Conservation (phyloP, 2,329 filamentous ascomycete species). For the Elsinoe ampelina region DNA sequence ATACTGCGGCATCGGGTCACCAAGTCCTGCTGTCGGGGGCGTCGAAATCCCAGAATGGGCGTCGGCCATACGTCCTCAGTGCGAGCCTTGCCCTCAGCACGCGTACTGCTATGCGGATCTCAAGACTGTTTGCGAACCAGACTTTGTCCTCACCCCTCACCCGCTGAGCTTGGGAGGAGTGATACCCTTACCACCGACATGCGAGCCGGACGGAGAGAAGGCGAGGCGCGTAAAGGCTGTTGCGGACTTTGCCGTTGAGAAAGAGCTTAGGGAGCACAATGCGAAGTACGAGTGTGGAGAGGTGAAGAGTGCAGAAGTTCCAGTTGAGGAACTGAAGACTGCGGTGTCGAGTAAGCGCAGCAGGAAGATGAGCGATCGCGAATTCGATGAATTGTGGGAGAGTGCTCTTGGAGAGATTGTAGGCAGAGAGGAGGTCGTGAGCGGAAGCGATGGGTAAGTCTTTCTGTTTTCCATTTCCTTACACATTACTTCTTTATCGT, state of each 20-base stretch:
- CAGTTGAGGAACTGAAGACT: constrained; percentile 63
- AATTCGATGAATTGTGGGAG: constrained; percentile 84
- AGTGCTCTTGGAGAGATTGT: constrained; percentile 65
- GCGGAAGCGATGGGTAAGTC: constrained; percentile 51
- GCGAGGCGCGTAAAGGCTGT: constrained; percentile 77
- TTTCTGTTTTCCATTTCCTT: constrained; percentile 17
- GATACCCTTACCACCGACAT: constrained; percentile 78
- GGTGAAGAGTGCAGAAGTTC: constrained; percentile 56
- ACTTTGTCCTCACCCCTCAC: constrained; percentile 77
- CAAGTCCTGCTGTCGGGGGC: constrained; percentile 49
- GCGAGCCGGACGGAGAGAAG: constrained; percentile 91
- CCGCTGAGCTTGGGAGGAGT: constrained; percentile 73
- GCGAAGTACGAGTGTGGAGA: constrained; percentile 89
- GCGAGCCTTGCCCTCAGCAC: constrained; percentile 82
- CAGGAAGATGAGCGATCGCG: constrained; percentile 73
- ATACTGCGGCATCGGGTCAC: constrained; percentile 74
- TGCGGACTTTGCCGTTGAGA: constrained; percentile 74
- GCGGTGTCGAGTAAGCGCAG: constrained; percentile 65
- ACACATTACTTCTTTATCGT: constrained; percentile 15
- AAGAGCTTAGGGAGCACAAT: constrained; percentile 67
- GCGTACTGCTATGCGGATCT: constrained; percentile 79
- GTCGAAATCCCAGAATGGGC: constrained; percentile 65
- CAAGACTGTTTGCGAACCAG: constrained; percentile 69
- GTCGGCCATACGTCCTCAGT: constrained; percentile 63
- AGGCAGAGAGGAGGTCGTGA: constrained; percentile 51